Evolutionary conservation across 2,329 filamentous ascomycete genomes (phyloP).

Genomic region (Plectosphaerella plurivora): DNA sequence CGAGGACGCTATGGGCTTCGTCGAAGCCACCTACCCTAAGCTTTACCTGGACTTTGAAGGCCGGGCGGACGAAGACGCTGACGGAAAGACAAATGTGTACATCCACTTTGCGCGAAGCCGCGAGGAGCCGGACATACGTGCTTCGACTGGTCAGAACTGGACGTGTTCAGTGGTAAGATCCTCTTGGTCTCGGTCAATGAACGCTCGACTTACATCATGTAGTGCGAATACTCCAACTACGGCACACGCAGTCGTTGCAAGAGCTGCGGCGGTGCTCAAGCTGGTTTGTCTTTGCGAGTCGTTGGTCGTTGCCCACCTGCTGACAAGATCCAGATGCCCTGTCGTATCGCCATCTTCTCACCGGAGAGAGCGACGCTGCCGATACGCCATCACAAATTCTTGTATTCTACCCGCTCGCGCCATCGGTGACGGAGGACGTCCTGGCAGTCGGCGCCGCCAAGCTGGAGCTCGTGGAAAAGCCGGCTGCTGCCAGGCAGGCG

Average conservation of each 20-base stretch:
- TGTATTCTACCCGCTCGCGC: conserved; percentile 66
- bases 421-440: conserved; percentile 66
- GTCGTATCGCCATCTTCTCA: conserved; percentile 27
- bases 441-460: conserved; percentile 70
- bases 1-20: conserved; percentile 33
- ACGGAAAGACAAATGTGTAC: conserved; percentile 30
- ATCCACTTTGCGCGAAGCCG: conserved; percentile 36
- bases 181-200: background rate
- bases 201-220: background rate
- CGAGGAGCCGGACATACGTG: conserved; percentile 24
- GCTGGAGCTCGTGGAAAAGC: conserved; percentile 58
- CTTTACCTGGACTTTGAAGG: conserved; percentile 28
- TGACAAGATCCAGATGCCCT: conserved; percentile 4
- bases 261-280: conserved; percentile 22
- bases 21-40: conserved; percentile 37
- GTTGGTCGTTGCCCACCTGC: background rate
- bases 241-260: conserved; percentile 31
- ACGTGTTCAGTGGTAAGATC: conserved; percentile 25
- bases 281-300: background rate
- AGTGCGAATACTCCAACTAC: conserved; percentile 36
- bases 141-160: conserved; percentile 24
- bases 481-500: conserved; percentile 37
- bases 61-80: conserved; percentile 31
- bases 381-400: conserved; percentile 69
- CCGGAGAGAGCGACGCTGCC: conserved; percentile 43